A percentile compares a stretch with the other conserved stretches of the same genome.
Evolutionary conservation across 768 basidiomycete species (phyloP).

Genomic region (Collybia sp.): DNA sequence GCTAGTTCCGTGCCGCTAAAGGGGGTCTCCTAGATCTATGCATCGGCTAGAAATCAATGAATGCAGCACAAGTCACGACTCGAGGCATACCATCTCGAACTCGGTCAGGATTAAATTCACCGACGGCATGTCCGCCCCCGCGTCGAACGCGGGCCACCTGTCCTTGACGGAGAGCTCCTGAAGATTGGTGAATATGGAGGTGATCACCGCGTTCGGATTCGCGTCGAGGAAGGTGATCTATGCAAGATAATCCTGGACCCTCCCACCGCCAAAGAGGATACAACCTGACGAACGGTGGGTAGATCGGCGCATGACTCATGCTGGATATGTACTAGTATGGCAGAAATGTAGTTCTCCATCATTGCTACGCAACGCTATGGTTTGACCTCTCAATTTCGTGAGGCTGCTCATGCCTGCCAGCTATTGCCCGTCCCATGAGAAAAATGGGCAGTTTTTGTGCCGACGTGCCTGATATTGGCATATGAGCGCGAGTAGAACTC

Average conservation of each 20-base stretch:
- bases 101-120: slow-evolving; percentile 53
- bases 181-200: slow-evolving; percentile 64
- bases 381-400: slow-evolving; percentile 41
- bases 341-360: slow-evolving; percentile 56
- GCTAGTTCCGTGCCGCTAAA: slow-evolving; percentile 42
- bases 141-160: slow-evolving; percentile 48
- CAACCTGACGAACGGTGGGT: slow-evolving; percentile 22
- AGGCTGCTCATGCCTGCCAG: slow-evolving; percentile 5
- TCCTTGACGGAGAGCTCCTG: slow-evolving; percentile 44
- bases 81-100: slow-evolving; percentile 43
- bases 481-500: slow-evolving; percentile 58
- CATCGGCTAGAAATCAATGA: neutral
- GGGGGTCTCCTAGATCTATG: slow-evolving; percentile 54
- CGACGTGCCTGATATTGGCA: slow-evolving; percentile 43
- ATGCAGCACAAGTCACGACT: slow-evolving; percentile 17
- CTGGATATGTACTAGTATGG: slow-evolving; percentile 48
- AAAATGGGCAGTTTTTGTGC: slow-evolving; percentile 28
- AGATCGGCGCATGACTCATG: neutral
- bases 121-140: slow-evolving; percentile 32
- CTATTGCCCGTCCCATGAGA: too few species aligned
- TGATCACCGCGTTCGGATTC: slow-evolving; percentile 64
- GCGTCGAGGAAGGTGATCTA: slow-evolving; percentile 49
- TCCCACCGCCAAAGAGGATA: slow-evolving; percentile 51
- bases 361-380: slow-evolving; percentile 16
- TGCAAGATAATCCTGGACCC: slow-evolving; percentile 41